phyloP scores from a whole-genome alignment of 2,329 filamentous ascomycete species.

The Mariannaea sp. region DNA sequence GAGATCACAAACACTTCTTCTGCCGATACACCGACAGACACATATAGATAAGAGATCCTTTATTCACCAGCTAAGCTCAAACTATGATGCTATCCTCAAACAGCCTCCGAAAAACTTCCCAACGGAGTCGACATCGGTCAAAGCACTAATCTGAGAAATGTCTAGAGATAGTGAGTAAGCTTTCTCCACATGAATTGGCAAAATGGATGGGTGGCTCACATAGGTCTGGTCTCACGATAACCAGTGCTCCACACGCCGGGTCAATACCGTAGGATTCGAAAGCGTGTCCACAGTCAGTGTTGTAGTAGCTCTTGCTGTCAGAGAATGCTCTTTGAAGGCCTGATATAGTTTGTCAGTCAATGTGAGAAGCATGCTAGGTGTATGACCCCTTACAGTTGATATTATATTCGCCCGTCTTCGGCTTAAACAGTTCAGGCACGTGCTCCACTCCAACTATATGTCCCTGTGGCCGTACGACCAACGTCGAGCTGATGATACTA shows the following conservation, averaged over 20 bases:
- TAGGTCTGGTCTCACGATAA: constrained; percentile 27
- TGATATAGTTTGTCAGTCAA: not conserved
- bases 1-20: no score
- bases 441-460: not conserved
- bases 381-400: constrained; percentile 5
- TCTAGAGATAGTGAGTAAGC: constrained; percentile 2
- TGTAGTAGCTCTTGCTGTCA: constrained; percentile 24
- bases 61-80: no score
- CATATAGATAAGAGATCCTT: no score
- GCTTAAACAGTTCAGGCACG: constrained; percentile 1
- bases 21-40: no score
- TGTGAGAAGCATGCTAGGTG: not conserved
- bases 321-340: constrained; percentile 20
- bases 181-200: not conserved
- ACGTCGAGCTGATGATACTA: not conserved
- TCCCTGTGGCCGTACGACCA: not conserved
- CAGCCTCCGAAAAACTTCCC: no score
- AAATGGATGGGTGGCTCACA: constrained; percentile 17
- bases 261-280: constrained; percentile 25
- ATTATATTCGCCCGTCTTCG: constrained; percentile 1
- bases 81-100: no score
- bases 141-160: constrained; percentile 10
- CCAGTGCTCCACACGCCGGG: constrained; percentile 11
- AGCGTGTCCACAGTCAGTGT: constrained; percentile 12
- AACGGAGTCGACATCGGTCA: no score